A percentile compares a stretch with the other conserved stretches of the same genome.
Conservation (phyloP, 306 rosid species). For the Leucaena leucocephala region DNA sequence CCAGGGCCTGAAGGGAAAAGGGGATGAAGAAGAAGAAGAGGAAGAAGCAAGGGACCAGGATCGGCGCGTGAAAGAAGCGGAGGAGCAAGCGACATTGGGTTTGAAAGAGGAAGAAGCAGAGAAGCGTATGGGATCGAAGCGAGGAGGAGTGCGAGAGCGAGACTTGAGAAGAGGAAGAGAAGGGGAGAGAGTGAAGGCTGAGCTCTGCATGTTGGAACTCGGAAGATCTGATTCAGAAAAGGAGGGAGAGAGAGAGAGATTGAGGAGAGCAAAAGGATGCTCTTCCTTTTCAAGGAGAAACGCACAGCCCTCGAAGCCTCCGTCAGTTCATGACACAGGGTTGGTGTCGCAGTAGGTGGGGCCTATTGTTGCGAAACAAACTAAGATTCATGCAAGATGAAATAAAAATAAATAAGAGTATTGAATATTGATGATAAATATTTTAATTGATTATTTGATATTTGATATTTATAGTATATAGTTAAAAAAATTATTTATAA, state of each 20-base stretch:
- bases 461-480: not conserved
- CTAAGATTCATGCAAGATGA: not conserved
- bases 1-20: conserved; percentile 58
- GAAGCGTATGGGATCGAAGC: conserved; percentile 39
- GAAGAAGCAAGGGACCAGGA: conserved; percentile 57
- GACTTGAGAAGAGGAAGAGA: conserved; percentile 37
- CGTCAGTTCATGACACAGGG: not conserved
- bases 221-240: conserved; percentile 22
- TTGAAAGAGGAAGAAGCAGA: conserved; percentile 22
- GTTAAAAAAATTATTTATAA: no score
- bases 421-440: not conserved
- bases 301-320: not conserved
- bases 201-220: conserved; percentile 62
- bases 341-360: conserved; percentile 3
- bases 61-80: conserved; percentile 36
- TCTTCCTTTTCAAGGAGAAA: not conserved
- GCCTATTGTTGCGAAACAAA: not conserved
- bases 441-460: not conserved
- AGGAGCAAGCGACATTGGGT: conserved; percentile 19
- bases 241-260: not conserved
- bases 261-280: not conserved
- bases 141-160: conserved; percentile 5
- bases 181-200: conserved; percentile 46
- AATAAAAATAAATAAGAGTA: not conserved
- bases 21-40: conserved; percentile 37